phyloP scores from a whole-genome alignment of 192 early-diverging fungal genomes.

The Gaertneriomyces semiglobifer region DNA sequence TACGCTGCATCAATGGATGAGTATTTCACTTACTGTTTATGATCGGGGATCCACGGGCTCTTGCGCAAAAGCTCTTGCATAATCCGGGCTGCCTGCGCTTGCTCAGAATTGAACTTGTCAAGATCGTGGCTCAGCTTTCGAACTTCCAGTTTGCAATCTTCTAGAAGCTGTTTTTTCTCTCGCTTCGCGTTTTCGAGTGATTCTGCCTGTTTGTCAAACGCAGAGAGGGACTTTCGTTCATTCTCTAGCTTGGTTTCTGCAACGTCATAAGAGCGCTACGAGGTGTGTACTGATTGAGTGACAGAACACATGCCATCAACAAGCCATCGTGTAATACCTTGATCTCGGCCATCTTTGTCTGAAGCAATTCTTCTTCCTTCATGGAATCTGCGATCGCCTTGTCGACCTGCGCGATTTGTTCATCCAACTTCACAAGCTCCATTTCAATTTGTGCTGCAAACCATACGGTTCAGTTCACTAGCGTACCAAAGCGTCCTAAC shows the following conservation, averaged over 20 bases:
- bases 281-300: not conserved
- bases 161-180: slow-evolving; percentile 60
- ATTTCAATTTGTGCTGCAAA: slow-evolving; percentile 30
- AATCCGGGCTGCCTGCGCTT: slow-evolving; percentile 19
- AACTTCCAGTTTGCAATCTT: slow-evolving; percentile 71
- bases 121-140: slow-evolving; percentile 77
- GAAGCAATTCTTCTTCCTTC: slow-evolving; percentile 26
- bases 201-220: slow-evolving; percentile 76
- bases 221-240: slow-evolving; percentile 63
- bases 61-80: slow-evolving; percentile 26
- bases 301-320: not conserved
- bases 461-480: not conserved
- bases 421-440: slow-evolving; percentile 19
- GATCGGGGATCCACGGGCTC: slow-evolving; percentile 79
- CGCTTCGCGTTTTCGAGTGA: slow-evolving; percentile 66
- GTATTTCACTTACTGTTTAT: slow-evolving; percentile 65
- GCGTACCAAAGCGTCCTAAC: not conserved
- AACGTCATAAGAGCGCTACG: slow-evolving; percentile 8
- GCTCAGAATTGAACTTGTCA: slow-evolving; percentile 55
- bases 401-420: slow-evolving; percentile 14
- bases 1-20: not conserved
- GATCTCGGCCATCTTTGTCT: slow-evolving; percentile 40
- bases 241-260: slow-evolving; percentile 22
- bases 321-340: slow-evolving; percentile 7
- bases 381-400: slow-evolving; percentile 3